Base-by-base conservation (phyloP, 768 basidiomycete species). In the Lentinula aciculospora region DNA sequence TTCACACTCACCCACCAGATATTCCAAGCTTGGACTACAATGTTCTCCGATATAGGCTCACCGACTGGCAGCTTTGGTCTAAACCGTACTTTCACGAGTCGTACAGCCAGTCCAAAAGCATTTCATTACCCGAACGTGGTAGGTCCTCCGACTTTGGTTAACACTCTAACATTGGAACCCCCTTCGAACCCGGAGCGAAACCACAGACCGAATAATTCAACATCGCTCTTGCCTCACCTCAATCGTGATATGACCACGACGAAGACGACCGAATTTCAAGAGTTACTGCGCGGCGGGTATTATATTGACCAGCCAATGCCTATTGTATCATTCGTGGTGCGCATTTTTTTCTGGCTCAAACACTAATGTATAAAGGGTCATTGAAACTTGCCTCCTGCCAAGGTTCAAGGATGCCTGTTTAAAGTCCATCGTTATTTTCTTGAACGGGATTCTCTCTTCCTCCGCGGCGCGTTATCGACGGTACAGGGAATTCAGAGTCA, bases 401-500 rank as follows among this genome's bases (percentile, higher is more conserved):
- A n/a, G 54, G 42, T 56, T 34, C 40, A 56, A 31, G 54, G 54
- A 19, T 42, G 37, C 27, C 37, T 56, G 17, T 56, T 31, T 42
- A 56, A 46, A 32, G 54, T 56, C 8, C 54, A 44, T 44, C 54
- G 54, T 32, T 45, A 56, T 28, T 56, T 56, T 28, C 40, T 56
- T 3, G 54, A 56, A 32, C 21, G 54, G 6, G 54, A 56, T 31
- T 56, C 54, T n/a, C 8, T 32, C 15, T 45, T 56, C 40, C 29
- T 56, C 39, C 54, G 44, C 23, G 54, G 54, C 13, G 39, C 42
- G 2, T 40, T 56, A 9, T 42, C 54, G n/a, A 36, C 44, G 39
- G 29, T 46, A 4, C 54, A 56, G 54, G 54, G 42, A 9, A 5
- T 23, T 17, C 40, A 56, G 28, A 42, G 23, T 32, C 54, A 32